A percentile compares a stretch with the other conserved stretches of the same genome.
Conservation (phyloP, 805 yeast genomes). For the Lachancea sp. region DNA sequence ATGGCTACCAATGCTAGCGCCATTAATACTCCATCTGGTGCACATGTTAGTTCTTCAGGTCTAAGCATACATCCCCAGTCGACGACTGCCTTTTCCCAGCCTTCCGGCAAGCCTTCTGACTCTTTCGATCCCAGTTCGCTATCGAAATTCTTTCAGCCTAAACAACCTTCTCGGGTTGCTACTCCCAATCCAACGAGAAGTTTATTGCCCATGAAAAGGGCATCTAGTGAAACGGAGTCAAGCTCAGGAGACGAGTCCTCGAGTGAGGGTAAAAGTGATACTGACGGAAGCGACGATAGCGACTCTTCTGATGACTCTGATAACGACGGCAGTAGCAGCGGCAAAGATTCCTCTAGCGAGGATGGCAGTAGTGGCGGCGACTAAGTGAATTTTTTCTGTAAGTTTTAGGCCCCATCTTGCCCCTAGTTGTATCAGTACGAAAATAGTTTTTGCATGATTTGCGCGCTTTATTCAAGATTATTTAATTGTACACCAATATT, state of each 20-base stretch:
- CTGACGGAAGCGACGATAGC: conserved; percentile 13
- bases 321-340: conserved; percentile 9
- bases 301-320: conserved; percentile 10
- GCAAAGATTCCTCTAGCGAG: conserved; percentile 6
- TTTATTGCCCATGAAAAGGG: conserved; percentile 9
- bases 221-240: conserved; percentile 10
- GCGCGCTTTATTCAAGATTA: not conserved
- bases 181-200: conserved; percentile 9
- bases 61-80: not conserved
- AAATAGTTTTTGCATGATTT: conserved; percentile 7
- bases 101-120: conserved; percentile 9
- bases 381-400: too few species aligned
- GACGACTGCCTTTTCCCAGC: not conserved
- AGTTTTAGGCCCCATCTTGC: too few species aligned
- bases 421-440: conserved; percentile 4
- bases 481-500: conserved; percentile 4
- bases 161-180: conserved; percentile 20
- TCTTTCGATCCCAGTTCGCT: conserved; percentile 33
- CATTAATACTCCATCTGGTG: not conserved
- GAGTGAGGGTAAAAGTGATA: conserved; percentile 8
- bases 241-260: conserved; percentile 10
- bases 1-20: conserved; percentile 2
- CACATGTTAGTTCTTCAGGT: not conserved
- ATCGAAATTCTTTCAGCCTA: conserved; percentile 34
- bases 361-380: conserved; percentile 8